A percentile compares a stretch with the other conserved stretches of the same genome.
Evolutionary conservation across 805 yeast genomes (phyloP).

Genomic region (Wickerhamiella dianesei): DNA sequence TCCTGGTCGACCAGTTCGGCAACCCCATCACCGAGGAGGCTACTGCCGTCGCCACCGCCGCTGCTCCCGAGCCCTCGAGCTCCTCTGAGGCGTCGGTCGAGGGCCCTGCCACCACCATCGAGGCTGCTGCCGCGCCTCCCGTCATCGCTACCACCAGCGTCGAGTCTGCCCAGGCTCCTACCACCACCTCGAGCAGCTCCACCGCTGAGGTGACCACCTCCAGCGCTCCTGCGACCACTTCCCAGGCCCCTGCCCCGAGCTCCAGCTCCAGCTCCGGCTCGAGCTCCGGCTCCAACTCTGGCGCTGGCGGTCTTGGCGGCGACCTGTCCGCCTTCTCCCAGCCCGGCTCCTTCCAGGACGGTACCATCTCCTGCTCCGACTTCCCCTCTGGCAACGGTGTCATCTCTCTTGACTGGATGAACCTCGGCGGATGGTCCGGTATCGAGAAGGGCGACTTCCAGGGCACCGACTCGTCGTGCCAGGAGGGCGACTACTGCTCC

Average conservation of each 20-base stretch:
- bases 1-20: conserved; percentile 30
- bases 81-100: conserved; percentile 16
- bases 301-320: conserved; percentile 31
- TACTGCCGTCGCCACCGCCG: conserved; percentile 18
- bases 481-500: conserved; percentile 88
- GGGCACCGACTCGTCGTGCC: conserved; percentile 56
- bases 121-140: conserved; percentile 23
- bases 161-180: conserved; percentile 19
- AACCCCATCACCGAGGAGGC: conserved; percentile 27
- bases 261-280: conserved; percentile 26
- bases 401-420: conserved; percentile 53
- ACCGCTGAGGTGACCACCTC: conserved; percentile 20
- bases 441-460: conserved; percentile 43
- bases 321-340: conserved; percentile 42
- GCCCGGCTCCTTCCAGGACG: conserved; percentile 63
- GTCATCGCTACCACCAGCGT: conserved; percentile 9
- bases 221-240: conserved; percentile 10
- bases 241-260: conserved; percentile 24
- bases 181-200: conserved; percentile 25
- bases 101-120: conserved; percentile 11
- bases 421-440: conserved; percentile 76
- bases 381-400: conserved; percentile 83
- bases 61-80: conserved; percentile 9
- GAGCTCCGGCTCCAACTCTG: conserved; percentile 24
- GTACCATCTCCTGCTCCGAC: conserved; percentile 47